Evolutionary conservation across 805 yeast species (phyloP).

Genomic region (Cyberlindnera meyerae): DNA sequence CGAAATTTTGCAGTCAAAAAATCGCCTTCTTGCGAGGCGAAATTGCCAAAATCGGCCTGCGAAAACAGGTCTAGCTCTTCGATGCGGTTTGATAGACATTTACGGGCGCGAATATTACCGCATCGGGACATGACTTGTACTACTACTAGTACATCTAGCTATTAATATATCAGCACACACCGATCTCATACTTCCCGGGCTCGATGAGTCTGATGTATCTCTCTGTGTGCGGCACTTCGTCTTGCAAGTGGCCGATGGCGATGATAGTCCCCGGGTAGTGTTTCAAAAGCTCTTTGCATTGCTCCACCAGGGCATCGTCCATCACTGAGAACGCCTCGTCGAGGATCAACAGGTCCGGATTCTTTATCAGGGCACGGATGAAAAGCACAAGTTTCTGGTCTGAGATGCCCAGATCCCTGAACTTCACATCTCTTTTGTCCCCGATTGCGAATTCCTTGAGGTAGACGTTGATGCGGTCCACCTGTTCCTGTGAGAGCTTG

Average conservation of each 20-base stretch:
- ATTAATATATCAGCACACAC: slow-evolving; percentile 3
- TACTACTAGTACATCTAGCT: not conserved
- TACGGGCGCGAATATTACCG: too few species aligned
- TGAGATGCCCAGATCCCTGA: slow-evolving; percentile 56
- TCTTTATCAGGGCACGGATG: slow-evolving; percentile 69
- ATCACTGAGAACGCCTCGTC: slow-evolving; percentile 94
- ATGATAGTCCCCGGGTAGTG: slow-evolving; percentile 67
- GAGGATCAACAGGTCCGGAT: slow-evolving; percentile 72
- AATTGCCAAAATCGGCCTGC: too few species aligned
- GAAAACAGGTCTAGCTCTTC: too few species aligned
- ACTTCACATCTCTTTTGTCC: slow-evolving; percentile 32
- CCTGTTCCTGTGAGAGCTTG: slow-evolving; percentile 35
- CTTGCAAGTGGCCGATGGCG: slow-evolving; percentile 71
- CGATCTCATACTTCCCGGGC: slow-evolving; percentile 35
- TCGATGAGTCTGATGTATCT: slow-evolving; percentile 31
- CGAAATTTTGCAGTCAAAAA: too few species aligned
- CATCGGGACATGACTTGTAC: too few species aligned
- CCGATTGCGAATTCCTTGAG: slow-evolving; percentile 42
- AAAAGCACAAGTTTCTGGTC: slow-evolving; percentile 77
- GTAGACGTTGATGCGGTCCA: slow-evolving; percentile 38
- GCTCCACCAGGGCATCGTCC: slow-evolving; percentile 57
- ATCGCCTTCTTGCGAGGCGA: too few species aligned
- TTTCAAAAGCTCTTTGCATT: slow-evolving; percentile 47
- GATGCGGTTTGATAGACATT: too few species aligned
- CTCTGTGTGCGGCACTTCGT: slow-evolving; percentile 75